Evolutionary conservation across 192 early-diverging fungal species (phyloP).

Genomic region (Coemansia sp.): DNA sequence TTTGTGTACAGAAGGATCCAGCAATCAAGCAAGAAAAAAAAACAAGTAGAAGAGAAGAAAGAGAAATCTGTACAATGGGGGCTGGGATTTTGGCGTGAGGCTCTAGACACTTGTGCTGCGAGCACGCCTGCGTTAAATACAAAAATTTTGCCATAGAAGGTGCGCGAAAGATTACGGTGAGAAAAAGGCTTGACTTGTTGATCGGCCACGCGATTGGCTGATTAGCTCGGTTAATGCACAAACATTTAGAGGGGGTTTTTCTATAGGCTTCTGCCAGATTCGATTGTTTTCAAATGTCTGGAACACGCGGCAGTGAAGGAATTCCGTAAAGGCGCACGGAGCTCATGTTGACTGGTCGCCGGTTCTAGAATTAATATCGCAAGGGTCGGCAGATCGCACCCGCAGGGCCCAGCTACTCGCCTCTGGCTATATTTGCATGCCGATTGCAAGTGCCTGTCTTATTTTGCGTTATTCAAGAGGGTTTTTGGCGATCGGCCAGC

Average conservation of each 20-base stretch:
- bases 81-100: conserved; percentile 1
- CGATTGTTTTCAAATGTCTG: neutral
- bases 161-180: conserved; percentile 21
- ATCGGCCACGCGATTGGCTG: conserved; percentile 33
- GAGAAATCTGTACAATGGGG: conserved; percentile 8
- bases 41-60: conserved; percentile 11
- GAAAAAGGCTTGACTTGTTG: neutral
- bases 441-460: neutral
- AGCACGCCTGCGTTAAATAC: conserved; percentile 1
- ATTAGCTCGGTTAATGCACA: neutral
- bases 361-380: neutral
- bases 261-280: neutral
- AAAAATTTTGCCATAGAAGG: conserved; percentile 1
- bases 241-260: neutral
- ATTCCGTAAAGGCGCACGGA: neutral
- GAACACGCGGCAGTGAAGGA: neutral
- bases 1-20: conserved; percentile 14
- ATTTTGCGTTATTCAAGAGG: neutral
- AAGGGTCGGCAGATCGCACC: neutral
- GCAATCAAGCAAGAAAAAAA: neutral
- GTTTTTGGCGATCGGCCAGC: neutral
- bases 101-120: neutral
- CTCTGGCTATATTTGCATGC: no score
- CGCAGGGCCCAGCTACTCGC: neutral
- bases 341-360: neutral